A percentile compares a stretch with the other conserved stretches of the same genome.
phyloP scores from a whole-genome alignment of 1,284 basidiomycete species.

The Marasmius oreades region DNA sequence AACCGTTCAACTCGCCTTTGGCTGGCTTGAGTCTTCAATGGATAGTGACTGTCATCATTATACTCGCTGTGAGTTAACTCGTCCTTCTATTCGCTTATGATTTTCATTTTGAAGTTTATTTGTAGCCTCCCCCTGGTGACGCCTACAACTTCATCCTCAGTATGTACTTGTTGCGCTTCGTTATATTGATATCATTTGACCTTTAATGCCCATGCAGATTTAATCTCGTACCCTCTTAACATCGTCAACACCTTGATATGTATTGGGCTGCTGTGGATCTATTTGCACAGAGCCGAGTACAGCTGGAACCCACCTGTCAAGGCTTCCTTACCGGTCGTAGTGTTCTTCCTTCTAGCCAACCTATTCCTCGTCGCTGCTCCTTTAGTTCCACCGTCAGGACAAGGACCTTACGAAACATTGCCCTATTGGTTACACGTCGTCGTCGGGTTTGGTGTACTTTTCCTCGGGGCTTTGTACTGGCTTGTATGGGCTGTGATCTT shows the following conservation, averaged over 20 bases:
- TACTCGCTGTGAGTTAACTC: not conserved
- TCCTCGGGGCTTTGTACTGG: conserved; percentile 10
- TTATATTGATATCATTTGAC: not conserved
- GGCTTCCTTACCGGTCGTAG: conserved; percentile 1
- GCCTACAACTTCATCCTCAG: conserved; percentile 11
- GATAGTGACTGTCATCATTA: not conserved
- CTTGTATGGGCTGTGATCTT: conserved; percentile 10
- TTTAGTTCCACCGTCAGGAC: conserved; percentile 5
- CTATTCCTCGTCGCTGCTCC: conserved; percentile 10
- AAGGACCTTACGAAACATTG: conserved; percentile 9
- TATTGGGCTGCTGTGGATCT: conserved; percentile 8
- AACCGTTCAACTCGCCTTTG: conserved; percentile 35
- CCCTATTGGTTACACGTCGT: conserved; percentile 13
- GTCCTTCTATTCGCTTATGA: not conserved
- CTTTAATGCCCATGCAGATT: not conserved
- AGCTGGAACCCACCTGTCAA: conserved; percentile 5
- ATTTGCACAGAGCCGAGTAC: conserved; percentile 2
- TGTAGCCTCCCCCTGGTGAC: conserved; percentile 10
- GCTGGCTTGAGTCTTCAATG: conserved; percentile 24
- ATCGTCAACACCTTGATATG: conserved; percentile 12
- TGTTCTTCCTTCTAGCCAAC: conserved; percentile 10
- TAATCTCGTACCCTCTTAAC: conserved; percentile 11
- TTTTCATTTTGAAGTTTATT: not conserved
- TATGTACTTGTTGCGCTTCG: not conserved
- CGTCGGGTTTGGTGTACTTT: conserved; percentile 7